These are phyloP conservation scores for Sophora flavescens DNA, from an alignment of 306 rosid species.

Conservation along the genomic window DNA sequence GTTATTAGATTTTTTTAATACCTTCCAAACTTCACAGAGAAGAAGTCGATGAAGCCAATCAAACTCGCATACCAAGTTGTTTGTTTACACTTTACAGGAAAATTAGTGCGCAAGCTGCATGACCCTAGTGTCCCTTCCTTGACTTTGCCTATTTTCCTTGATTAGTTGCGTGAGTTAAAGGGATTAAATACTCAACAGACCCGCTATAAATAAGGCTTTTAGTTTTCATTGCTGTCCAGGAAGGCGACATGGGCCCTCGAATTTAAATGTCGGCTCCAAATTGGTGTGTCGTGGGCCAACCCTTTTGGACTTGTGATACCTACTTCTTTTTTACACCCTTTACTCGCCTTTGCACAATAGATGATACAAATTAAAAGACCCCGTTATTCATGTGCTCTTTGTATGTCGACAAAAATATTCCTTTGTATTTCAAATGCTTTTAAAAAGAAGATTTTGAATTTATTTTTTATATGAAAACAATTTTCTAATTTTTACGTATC, in stretches of 20 bases:
- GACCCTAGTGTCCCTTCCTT: neutral
- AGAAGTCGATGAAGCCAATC: neutral
- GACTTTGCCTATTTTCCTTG: neutral
- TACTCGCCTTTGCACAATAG: neutral
- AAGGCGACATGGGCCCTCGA: constrained; percentile 23
- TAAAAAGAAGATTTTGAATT: neutral
- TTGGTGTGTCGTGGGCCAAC: constrained; percentile 27
- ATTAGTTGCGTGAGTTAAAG: constrained; percentile 42
- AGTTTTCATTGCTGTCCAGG: neutral
- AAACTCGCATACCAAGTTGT: neutral
- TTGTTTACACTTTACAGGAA: constrained; percentile 1
- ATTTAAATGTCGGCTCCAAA: constrained; percentile 21
- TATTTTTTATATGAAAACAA: neutral
- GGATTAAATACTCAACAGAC: constrained; percentile 1
- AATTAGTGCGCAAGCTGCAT: constrained; percentile 10
- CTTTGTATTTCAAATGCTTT: neutral
- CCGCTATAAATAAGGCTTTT: constrained; percentile 7
- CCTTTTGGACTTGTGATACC: constrained; percentile 34
- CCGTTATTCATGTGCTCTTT: neutral
- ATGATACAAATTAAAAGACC: no score
- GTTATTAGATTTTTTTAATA: neutral
- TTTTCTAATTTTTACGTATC: neutral
- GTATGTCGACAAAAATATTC: neutral
- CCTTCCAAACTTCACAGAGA: neutral
- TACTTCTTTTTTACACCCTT: neutral